phyloP scores from a whole-genome alignment of 2,329 filamentous ascomycete genomes.

The Falciphora oryzae region DNA sequence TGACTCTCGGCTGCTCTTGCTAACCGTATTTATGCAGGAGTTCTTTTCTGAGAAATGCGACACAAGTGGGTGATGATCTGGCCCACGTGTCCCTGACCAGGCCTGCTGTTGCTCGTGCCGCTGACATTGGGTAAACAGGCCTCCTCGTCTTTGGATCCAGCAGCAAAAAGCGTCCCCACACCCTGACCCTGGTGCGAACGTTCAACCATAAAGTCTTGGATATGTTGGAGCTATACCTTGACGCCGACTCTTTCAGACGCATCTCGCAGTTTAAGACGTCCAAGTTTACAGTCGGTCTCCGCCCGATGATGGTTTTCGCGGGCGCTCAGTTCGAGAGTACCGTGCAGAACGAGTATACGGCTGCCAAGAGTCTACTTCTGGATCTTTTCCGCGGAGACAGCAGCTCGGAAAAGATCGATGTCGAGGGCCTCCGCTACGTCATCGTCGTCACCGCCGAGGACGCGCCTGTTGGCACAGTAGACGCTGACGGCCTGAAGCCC shows the following conservation, averaged over 20 bases:
- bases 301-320: constrained; percentile 87
- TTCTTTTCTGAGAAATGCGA: constrained; percentile 98
- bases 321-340: constrained; percentile 83
- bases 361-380: constrained; percentile 79
- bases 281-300: constrained; percentile 71
- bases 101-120: neutral
- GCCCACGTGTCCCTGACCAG: neutral
- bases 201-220: constrained; percentile 87
- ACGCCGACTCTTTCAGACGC: constrained; percentile 64
- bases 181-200: constrained; percentile 73
- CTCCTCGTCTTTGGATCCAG: constrained; percentile 77
- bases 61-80: constrained; percentile 41
- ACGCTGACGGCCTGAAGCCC: constrained; percentile 44
- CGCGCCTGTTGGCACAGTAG: constrained; percentile 20
- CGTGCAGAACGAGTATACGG: constrained; percentile 70
- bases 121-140: neutral
- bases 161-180: constrained; percentile 94
- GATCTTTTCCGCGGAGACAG: constrained; percentile 87
- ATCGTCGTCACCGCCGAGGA: constrained; percentile 76
- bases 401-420: constrained; percentile 75
- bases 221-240: constrained; percentile 86
- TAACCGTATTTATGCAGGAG: constrained; percentile 37
- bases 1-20: neutral
- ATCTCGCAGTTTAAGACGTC: constrained; percentile 68
- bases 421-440: constrained; percentile 90